Evolutionary conservation across 1,284 basidiomycete genomes (phyloP).

Genomic region (Hymenochaete sp.): DNA sequence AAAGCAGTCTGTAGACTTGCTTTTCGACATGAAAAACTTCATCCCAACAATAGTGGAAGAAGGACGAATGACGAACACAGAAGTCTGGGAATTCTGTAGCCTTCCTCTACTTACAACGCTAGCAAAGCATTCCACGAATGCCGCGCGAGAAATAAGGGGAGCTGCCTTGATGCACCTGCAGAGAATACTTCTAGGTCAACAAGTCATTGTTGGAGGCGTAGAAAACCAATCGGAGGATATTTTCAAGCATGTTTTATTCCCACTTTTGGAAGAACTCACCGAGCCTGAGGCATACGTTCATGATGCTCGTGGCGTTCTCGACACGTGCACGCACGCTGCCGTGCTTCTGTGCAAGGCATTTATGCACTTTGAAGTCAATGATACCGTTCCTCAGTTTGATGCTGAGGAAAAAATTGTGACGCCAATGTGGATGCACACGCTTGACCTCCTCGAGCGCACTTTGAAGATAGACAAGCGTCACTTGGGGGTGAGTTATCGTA

Average conservation of each 20-base stretch:
- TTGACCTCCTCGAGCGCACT: slow-evolving; percentile 84
- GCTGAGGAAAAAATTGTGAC: slow-evolving; percentile 62
- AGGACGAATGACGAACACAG: slow-evolving; percentile 31
- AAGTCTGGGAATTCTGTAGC: slow-evolving; percentile 79
- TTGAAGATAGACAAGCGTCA: slow-evolving; percentile 82
- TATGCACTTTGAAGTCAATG: slow-evolving; percentile 82
- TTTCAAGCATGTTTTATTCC: slow-evolving; percentile 88
- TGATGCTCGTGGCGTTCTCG: slow-evolving; percentile 82
- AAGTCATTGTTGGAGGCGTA: slow-evolving; percentile 47
- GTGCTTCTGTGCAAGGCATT: slow-evolving; percentile 91
- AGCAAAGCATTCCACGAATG: slow-evolving; percentile 79
- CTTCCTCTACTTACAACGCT: slow-evolving; percentile 75
- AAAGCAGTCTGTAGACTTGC: slow-evolving; percentile 71
- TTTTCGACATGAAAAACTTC: slow-evolving; percentile 64
- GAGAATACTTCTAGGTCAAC: slow-evolving; percentile 77
- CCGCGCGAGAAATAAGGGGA: slow-evolving; percentile 79
- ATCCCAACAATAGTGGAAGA: slow-evolving; percentile 49
- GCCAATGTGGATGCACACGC: slow-evolving; percentile 82
- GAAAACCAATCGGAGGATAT: slow-evolving; percentile 68
- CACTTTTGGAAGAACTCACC: slow-evolving; percentile 85
- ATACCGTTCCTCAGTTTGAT: too few relatives aligned
- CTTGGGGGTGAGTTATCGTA: slow-evolving; percentile 60
- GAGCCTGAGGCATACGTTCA: slow-evolving; percentile 75
- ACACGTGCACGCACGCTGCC: slow-evolving; percentile 82
- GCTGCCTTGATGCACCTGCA: slow-evolving; percentile 80